Evolutionary conservation across 2,329 filamentous ascomycete genomes (phyloP), one percentile per base, ranked within the genome.

Genomic region (Cytospora piceicola): DNA sequence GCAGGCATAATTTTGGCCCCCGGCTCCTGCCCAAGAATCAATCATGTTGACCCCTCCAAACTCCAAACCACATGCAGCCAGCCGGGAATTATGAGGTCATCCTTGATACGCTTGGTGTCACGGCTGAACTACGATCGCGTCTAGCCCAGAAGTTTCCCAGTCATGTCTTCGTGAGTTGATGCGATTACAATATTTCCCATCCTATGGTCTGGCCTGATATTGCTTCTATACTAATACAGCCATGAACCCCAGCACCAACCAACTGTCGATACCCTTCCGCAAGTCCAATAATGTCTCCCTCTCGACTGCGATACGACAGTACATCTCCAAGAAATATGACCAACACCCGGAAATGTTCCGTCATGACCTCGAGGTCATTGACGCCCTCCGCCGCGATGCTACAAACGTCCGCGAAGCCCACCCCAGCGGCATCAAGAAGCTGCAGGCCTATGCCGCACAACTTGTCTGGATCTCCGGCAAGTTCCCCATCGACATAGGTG

Each of bases 311-410:
- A 93, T 99, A 76, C 93, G 92, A 70, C 90, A 95, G 76, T 98
- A 99, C 81, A 98, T 99, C 74, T 96, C 93, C 68, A 90, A 88
- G 77, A 97, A 98, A 84, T 98, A 98, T 89, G 94, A 98, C 78
- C 95, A 99, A 77, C 94, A 97, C 75, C 94, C 95, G 39, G 93
- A 97, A 77, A 96, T 97, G 90, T 99, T 99, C 78, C 87, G 88
- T 69, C 86, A 92, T 69, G 95, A 99, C 80, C 87, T 88, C 66
- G 88, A 94, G 74, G 86, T 90, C 70, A 93, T 99, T 73, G 93
- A 98, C 75, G 83, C 87, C 58, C 81, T 98, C 65, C 89, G 95
- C 6, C 86, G 86, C 68, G 92, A 96, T 75, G 95, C 95, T n/a
- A 84, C 97, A 63, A 92, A 93, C 76, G 90, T 95, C 2, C 87